Base-by-base conservation (phyloP, 345 rosid species). In the Brassica rapa region DNA sequence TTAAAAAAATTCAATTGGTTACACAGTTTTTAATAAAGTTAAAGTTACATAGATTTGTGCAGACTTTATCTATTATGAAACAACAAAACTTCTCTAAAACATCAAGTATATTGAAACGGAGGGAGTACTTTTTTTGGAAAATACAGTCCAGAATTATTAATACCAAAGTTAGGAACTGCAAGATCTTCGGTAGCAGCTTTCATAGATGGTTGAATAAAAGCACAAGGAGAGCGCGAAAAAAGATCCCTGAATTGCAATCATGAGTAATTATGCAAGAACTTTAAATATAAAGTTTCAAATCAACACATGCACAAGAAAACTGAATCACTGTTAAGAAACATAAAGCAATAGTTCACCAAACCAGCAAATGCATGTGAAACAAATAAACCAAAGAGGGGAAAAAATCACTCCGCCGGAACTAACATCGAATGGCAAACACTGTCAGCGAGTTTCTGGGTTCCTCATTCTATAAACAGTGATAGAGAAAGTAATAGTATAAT, bases 181-280 rank as follows among this genome's bases (percentile, higher is more conserved):
- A 70, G 66, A 71, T 85, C 86, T 73, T 88, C 90, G 0, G 78
- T 11, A 25, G 75, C 79, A 79, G 86, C 80, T 69, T 80, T 81
- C 92, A 95, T 89, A 23, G 97, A 89, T 82, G 99, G 97, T 81
- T 95, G 99, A 80, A 90, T 86, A 75, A 95, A 85, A 76, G 98
- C 93, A 82, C 96, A 86, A 6, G 97, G 93, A 82, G 90, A 94
- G 32, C 87, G 91, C n/a, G 93, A 85, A 75, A 89, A 95, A n/a
- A 90, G 88, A 81, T 95, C 98, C 93, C 99, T 95, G 89, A 85
- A 89, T 79, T 80, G 35, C 66, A 83, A 56, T 66, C 77, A 86
- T 43, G 32, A 69, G 67, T 10, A 8, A 23, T 33, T 11, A 69
- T 55, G 67, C 66, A 46, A 53, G 66, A 74, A 74, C 10, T 73